A percentile compares a stretch with the other conserved stretches of the same genome.
Evolutionary conservation across 495 filamentous ascomycete genomes (phyloP).

Genomic region (Tuber brumale): DNA sequence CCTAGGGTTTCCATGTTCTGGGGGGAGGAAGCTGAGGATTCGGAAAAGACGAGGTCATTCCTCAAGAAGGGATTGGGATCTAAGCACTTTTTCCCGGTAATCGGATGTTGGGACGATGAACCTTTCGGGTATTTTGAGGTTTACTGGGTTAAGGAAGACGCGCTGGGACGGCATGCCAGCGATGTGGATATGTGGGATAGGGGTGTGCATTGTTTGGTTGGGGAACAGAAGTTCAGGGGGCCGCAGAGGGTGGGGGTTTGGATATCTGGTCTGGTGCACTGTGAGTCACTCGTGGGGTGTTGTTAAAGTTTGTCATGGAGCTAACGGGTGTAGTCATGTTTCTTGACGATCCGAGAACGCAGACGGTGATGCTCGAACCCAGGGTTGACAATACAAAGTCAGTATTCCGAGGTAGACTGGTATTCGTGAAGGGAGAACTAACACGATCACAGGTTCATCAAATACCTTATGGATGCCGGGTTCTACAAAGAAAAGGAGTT

Average conservation of each 20-base stretch:
- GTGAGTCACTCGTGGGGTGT: conserved; percentile 44
- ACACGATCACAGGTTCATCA: conserved; percentile 58
- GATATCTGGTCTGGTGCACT: conserved; percentile 80
- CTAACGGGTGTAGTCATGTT: conserved; percentile 45
- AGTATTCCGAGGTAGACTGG: conserved; percentile 39
- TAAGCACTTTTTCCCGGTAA: conserved; percentile 77
- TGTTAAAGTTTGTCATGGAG: neutral
- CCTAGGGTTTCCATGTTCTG: conserved; percentile 77
- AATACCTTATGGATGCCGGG: conserved; percentile 64
- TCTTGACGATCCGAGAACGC: conserved; percentile 71
- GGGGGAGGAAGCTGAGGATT: conserved; percentile 60
- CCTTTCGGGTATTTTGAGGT: conserved; percentile 98
- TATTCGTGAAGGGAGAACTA: conserved; percentile 16
- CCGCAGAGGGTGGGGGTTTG: conserved; percentile 65
- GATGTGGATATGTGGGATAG: conserved; percentile 72
- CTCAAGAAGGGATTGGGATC: conserved; percentile 57
- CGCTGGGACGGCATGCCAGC: conserved; percentile 50
- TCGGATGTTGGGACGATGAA: conserved; percentile 72
- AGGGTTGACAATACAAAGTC: conserved; percentile 87
- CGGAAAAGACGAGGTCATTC: conserved; percentile 59
- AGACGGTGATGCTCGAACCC: conserved; percentile 77
- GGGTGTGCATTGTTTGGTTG: conserved; percentile 79
- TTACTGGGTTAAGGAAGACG: conserved; percentile 97
- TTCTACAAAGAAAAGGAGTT: conserved; percentile 87
- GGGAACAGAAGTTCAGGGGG: conserved; percentile 87